phyloP scores from a whole-genome alignment of 345 rosid genomes.

The Populus euphratica region DNA sequence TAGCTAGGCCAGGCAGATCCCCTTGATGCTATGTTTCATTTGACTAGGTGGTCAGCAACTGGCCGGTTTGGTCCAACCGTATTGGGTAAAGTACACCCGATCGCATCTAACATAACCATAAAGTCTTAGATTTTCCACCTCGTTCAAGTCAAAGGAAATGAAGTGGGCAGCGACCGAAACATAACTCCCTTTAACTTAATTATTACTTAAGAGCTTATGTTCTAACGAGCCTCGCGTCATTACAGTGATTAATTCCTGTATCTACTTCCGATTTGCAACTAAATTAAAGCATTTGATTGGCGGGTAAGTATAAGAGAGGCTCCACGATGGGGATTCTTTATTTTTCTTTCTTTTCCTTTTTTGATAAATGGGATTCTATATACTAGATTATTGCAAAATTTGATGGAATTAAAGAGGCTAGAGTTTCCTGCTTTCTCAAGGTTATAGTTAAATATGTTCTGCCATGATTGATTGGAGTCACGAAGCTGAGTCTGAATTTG shows the following conservation, averaged over 20 bases:
- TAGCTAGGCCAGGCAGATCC: constrained; percentile 26
- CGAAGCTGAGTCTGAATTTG: no score
- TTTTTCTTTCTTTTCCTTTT: no score
- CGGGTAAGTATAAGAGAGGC: not conserved
- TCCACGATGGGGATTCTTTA: not conserved
- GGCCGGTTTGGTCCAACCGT: constrained; percentile 48
- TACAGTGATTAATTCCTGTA: not conserved
- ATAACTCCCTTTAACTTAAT: not conserved
- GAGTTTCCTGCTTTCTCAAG: not conserved
- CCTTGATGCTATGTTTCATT: constrained; percentile 26
- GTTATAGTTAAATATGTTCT: no score
- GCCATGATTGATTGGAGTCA: no score
- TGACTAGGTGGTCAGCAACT: constrained; percentile 19
- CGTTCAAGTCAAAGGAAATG: constrained; percentile 10
- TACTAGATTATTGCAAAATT: not conserved
- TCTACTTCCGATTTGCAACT: not conserved
- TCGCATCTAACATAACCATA: constrained; percentile 22
- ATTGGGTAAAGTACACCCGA: constrained; percentile 48
- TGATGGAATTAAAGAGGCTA: not conserved
- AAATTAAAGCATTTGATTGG: not conserved
- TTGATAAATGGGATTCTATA: not conserved
- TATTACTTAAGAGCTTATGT: not conserved
- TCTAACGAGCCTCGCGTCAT: not conserved
- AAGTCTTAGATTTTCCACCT: constrained; percentile 3
- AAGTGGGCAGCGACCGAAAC: constrained; percentile 4